Percentiles rank a stretch among this genome's conserved stretches.
Evolutionary conservation across 1,284 basidiomycete species (phyloP).

Genomic region (Heterobasidion parviporum): DNA sequence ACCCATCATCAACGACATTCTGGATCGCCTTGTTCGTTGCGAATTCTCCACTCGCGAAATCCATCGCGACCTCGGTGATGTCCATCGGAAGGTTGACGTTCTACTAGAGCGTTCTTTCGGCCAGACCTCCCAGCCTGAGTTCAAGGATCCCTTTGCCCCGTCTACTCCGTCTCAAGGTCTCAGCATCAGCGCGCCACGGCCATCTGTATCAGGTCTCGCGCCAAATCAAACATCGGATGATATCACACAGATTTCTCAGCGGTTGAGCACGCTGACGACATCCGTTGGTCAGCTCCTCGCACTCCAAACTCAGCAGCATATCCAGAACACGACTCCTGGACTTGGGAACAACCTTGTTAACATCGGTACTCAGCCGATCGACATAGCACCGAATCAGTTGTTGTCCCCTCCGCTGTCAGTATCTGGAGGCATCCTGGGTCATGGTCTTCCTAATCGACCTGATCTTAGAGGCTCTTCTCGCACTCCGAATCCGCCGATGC

Average conservation of each 20-base stretch:
- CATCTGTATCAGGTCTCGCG: slow-evolving; percentile 38
- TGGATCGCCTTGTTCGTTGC: slow-evolving; percentile 67
- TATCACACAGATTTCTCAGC: slow-evolving; percentile 70
- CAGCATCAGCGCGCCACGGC: slow-evolving; percentile 39
- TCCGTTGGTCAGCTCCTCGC: slow-evolving; percentile 83
- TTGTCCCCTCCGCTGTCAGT: slow-evolving; percentile 5
- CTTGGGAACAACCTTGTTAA: slow-evolving; percentile 19
- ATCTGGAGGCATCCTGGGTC: slow-evolving; percentile 20
- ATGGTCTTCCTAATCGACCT: slow-evolving; percentile 43
- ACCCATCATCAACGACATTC: slow-evolving; percentile 65
- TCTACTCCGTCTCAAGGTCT: slow-evolving; percentile 20
- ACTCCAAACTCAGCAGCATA: slow-evolving; percentile 60
- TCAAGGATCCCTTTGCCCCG: slow-evolving; percentile 69
- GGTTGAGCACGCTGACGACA: slow-evolving; percentile 73
- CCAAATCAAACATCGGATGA: slow-evolving; percentile 46
- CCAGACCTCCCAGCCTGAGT: slow-evolving; percentile 48
- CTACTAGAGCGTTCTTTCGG: slow-evolving; percentile 59
- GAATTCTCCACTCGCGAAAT: slow-evolving; percentile 68
- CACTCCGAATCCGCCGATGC: slow-evolving; percentile 58
- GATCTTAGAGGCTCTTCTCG: slow-evolving; percentile 49
- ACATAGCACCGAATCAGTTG: slow-evolving; percentile 14
- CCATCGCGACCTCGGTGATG: slow-evolving; percentile 63
- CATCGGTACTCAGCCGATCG: slow-evolving; percentile 9
- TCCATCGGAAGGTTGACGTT: slow-evolving; percentile 70
- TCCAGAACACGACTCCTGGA: slow-evolving; percentile 35